These are phyloP conservation scores for Kwoniella sp. DNA, from an alignment of 768 basidiomycete species.

Conservation along the genomic window DNA sequence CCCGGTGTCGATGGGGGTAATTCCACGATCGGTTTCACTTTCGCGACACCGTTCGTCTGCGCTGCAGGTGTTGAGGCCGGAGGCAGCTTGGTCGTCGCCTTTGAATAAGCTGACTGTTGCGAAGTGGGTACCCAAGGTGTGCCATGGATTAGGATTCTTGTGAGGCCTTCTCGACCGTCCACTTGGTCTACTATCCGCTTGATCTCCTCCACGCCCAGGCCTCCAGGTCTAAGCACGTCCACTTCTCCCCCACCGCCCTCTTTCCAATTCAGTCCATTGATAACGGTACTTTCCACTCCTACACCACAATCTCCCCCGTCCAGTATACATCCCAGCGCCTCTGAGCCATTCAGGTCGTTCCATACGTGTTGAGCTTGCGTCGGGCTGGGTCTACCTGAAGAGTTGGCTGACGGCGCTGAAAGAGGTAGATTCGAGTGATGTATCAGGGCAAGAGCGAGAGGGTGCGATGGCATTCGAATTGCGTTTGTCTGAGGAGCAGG, in stretches of 20 bases:
- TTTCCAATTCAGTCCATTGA: conserved; percentile 68
- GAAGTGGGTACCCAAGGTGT: conserved; percentile 34
- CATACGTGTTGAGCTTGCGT: conserved; percentile 83
- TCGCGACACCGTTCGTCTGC: not conserved
- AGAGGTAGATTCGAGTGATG: conserved; percentile 71
- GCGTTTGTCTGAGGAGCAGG: conserved; percentile 62
- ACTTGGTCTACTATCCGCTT: conserved; percentile 62
- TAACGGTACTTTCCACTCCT: conserved; percentile 92
- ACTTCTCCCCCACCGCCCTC: conserved; percentile 61
- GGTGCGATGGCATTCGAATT: conserved; percentile 91
- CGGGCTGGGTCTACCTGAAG: conserved; percentile 90
- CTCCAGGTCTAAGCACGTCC: conserved; percentile 85
- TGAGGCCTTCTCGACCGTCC: conserved; percentile 54
- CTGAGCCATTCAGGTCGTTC: conserved; percentile 60
- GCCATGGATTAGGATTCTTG: conserved; percentile 46
- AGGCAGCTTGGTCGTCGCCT: not conserved
- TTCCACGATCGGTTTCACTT: not conserved
- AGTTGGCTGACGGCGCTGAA: conserved; percentile 93
- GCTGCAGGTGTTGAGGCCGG: not conserved
- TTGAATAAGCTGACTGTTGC: not conserved
- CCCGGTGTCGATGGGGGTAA: conserved; percentile 85
- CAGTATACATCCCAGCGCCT: conserved; percentile 67
- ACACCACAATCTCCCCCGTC: conserved; percentile 91
- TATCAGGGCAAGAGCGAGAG: conserved; percentile 86
- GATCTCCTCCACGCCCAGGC: conserved; percentile 86